Base-by-base conservation (phyloP, 2,329 filamentous ascomycete genomes). In the Fusarium albidum region DNA sequence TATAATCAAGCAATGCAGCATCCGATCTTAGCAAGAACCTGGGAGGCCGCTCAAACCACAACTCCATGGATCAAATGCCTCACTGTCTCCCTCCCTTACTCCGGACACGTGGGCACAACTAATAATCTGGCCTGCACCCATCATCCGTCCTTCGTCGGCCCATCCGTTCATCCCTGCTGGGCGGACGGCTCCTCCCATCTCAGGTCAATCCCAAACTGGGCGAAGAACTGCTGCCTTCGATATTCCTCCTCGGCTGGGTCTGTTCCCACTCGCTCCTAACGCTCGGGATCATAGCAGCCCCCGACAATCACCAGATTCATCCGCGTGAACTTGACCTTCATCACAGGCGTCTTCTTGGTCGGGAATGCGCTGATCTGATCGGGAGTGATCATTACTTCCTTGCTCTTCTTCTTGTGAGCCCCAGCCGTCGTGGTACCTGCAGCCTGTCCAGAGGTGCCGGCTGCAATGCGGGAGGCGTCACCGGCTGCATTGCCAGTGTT, bases 331-430 rank as follows among this genome's bases (percentile, higher is more conserved):
- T 89, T 86, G 47, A 96, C 93, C 75, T 94, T 95, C 74, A 96
- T 91, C 10, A 98, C 91, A 0, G 94, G 93, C 13, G 90, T 94
- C 77, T 96, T 96, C 83, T 99, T 99, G 5, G 95, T 98, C 1
- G 92, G 88, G 70, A 97, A 98, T 1, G 91, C 93, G 60, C 87
- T 92, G 75, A 99, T 96, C 75, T 98, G 95, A 69, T 99, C 95
- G 0, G 92, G 88, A 0, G 89, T 93, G 37, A 96, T 89, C 67
- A 91, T 91, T 5, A 92, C 91, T 67, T 97, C 94, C 73, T 97
- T 97, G 49, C 84, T 85, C 73, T 91, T 91, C 78, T 96, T 96
- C 81, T 88, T 88, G 28, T 73, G 71, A 3, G 67, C 68, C 13
- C 75, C 70, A 21, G 59, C 48, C 14, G 71, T 59, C 18, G 73